These are phyloP conservation scores for Populus davidiana DNA, from an alignment of 345 rosid species.

Conservation along the genomic window DNA sequence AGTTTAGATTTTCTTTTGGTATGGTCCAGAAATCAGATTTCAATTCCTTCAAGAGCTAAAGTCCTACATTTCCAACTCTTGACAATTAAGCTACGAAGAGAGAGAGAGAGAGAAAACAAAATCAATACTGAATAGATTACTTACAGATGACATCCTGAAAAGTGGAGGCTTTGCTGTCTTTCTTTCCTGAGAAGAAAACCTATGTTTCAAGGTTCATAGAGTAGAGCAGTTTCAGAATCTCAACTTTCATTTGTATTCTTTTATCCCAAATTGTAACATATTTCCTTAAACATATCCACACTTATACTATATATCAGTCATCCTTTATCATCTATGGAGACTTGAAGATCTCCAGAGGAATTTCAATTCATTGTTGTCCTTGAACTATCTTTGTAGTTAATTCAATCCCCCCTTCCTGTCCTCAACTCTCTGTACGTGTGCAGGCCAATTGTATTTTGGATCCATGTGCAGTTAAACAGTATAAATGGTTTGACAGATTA, in stretches of 20 bases:
- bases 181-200: neutral
- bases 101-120: neutral
- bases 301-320: neutral
- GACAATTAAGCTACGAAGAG: neutral
- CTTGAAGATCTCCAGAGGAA: neutral
- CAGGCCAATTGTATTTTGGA: neutral
- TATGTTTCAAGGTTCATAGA: neutral
- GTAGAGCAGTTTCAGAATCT: neutral
- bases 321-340: neutral
- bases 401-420: neutral
- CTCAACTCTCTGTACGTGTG: neutral
- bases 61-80: neutral
- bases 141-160: neutral
- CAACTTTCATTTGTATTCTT: neutral
- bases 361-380: neutral
- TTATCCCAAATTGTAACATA: neutral
- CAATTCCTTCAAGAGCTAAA: neutral
- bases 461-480: neutral
- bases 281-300: neutral
- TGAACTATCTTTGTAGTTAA: neutral
- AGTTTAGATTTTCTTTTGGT: neutral
- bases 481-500: neutral
- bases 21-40: neutral
- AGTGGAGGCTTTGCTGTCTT: neutral
- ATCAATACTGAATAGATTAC: neutral